Evolutionary conservation across 805 yeast species (phyloP).

Genomic region (Teunomyces aglyptinius): DNA sequence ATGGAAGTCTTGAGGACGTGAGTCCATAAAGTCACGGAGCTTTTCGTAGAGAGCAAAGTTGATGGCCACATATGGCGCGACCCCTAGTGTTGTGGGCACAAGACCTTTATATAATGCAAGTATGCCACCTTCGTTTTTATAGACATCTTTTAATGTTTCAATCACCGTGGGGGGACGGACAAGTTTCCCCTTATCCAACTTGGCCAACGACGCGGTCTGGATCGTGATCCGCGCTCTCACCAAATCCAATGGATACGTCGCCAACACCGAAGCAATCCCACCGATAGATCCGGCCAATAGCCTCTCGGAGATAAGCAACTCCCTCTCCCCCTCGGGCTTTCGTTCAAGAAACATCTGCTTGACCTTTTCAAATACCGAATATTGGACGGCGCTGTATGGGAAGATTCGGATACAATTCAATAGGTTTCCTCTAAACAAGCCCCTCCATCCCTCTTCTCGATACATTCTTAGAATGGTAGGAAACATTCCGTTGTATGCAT

Average conservation of each 20-base stretch:
- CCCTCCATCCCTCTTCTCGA: slow-evolving; percentile 87
- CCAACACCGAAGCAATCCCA: slow-evolving; percentile 75
- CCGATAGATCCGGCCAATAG: slow-evolving; percentile 76
- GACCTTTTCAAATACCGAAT: slow-evolving; percentile 71
- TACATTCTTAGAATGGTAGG: slow-evolving; percentile 77
- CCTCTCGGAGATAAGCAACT: slow-evolving; percentile 56
- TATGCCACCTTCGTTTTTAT: slow-evolving; percentile 77
- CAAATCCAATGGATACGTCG: slow-evolving; percentile 89
- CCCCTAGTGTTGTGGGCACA: slow-evolving; percentile 88
- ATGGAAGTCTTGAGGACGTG: slow-evolving; percentile 33
- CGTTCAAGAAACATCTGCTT: slow-evolving; percentile 38
- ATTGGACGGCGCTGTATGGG: slow-evolving; percentile 95
- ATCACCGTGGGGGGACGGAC: slow-evolving; percentile 70
- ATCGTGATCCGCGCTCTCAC: slow-evolving; percentile 86
- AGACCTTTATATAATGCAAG: slow-evolving; percentile 79
- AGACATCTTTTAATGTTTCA: slow-evolving; percentile 56
- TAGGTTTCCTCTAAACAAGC: slow-evolving; percentile 87
- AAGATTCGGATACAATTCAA: slow-evolving; percentile 85
- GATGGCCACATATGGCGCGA: slow-evolving; percentile 93
- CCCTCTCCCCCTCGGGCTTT: slow-evolving; percentile 21
- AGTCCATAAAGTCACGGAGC: slow-evolving; percentile 56
- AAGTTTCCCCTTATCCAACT: slow-evolving; percentile 46
- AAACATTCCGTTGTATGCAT: slow-evolving; percentile 63
- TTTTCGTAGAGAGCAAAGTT: slow-evolving; percentile 89
- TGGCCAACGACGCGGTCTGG: slow-evolving; percentile 70